A percentile compares a stretch with the other conserved stretches of the same genome.
These are phyloP conservation scores for Cerioporus squamosus DNA, from an alignment of 1,284 basidiomycete species.

Conservation along the genomic window DNA sequence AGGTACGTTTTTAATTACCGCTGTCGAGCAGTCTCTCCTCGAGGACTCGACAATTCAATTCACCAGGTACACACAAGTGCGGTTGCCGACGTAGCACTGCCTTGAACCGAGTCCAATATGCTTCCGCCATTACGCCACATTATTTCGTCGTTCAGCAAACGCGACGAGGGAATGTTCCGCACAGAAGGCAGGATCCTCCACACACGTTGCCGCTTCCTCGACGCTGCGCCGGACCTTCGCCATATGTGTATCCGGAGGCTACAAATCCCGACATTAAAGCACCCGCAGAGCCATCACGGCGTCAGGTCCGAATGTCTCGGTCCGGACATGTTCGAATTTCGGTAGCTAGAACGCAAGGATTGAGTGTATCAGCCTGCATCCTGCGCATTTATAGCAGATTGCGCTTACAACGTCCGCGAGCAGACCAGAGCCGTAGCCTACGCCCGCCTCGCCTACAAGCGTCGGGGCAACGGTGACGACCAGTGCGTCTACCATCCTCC, in stretches of 20 bases:
- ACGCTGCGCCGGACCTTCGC: slow-evolving; percentile 17
- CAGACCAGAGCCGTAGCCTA: slow-evolving; percentile 54
- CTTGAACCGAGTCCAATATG: not conserved
- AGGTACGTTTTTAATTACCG: not conserved
- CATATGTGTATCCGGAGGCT: not conserved
- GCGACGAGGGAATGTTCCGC: not conserved
- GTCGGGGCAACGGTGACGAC: slow-evolving; percentile 86
- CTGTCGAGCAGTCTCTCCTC: not conserved
- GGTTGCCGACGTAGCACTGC: too few relatives aligned
- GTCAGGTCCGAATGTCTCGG: slow-evolving; percentile 35
- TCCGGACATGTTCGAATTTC: slow-evolving; percentile 32
- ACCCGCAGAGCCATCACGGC: slow-evolving; percentile 31
- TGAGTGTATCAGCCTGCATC: slow-evolving; percentile 1
- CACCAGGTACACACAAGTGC: too few relatives aligned
- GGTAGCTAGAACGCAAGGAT: slow-evolving; percentile 24
- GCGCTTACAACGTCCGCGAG: slow-evolving; percentile 24
- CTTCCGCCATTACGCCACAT: not conserved
- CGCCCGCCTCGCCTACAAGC: slow-evolving; percentile 75
- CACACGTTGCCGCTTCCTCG: not conserved
- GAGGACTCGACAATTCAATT: not conserved
- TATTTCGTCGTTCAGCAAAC: not conserved
- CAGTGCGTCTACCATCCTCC: slow-evolving; percentile 61
- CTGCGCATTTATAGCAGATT: not conserved
- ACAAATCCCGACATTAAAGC: slow-evolving; percentile 1
- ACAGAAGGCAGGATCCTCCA: too few relatives aligned